phyloP scores from a whole-genome alignment of 805 yeast species.

The Myxozyma mucilagina region DNA sequence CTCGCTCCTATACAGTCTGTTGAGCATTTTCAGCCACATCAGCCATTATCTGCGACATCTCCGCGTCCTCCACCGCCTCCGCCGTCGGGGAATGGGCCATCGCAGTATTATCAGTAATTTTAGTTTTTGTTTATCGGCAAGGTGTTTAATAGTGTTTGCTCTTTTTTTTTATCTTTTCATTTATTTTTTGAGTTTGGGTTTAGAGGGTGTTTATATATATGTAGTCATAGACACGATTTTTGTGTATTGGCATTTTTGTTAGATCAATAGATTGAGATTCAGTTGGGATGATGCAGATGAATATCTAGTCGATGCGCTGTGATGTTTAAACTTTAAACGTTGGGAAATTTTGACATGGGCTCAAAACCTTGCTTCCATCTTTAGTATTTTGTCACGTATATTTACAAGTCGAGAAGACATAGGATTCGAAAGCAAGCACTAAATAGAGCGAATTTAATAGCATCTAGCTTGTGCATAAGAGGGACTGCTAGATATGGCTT shows the following conservation, averaged over 20 bases:
- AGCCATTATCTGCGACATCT: not conserved
- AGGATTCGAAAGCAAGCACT: too few relatives aligned
- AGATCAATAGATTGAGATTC: too few relatives aligned
- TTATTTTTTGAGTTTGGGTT: too few relatives aligned
- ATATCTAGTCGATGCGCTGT: not conserved
- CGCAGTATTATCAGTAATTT: not conserved
- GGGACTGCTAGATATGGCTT: too few relatives aligned
- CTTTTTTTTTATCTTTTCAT: not conserved
- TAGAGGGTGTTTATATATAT: too few relatives aligned
- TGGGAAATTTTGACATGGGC: not conserved
- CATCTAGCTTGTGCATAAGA: too few relatives aligned
- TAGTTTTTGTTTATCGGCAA: not conserved
- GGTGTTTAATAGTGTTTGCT: not conserved
- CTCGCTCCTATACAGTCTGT: constrained; percentile 3
- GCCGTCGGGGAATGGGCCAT: not conserved
- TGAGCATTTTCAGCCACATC: constrained; percentile 3
- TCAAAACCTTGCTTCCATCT: not conserved
- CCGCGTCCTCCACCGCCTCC: not conserved
- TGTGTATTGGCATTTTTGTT: too few relatives aligned
- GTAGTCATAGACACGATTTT: too few relatives aligned
- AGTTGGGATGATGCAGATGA: not conserved
- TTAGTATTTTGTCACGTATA: not conserved
- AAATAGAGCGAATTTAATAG: too few relatives aligned
- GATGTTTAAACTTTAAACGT: not conserved
- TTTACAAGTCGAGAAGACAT: too few relatives aligned